phyloP scores from a whole-genome alignment of 2,329 filamentous ascomycete species.

The Penicillium sp. region DNA sequence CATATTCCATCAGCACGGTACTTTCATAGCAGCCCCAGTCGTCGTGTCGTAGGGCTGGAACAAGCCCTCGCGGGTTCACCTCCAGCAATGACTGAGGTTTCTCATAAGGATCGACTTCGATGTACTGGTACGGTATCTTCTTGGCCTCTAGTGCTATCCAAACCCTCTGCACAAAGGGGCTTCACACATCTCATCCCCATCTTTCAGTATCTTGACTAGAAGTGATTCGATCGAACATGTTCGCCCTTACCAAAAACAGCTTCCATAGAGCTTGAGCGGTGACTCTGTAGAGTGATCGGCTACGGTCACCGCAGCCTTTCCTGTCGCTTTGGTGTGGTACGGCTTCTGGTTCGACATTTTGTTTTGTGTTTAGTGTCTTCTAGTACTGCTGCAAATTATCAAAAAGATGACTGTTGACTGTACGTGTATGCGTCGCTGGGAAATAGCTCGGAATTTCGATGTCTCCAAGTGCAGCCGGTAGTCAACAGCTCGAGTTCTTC shows the following conservation, averaged over 20 bases:
- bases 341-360: conserved; percentile 58
- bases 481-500: too few relatives aligned
- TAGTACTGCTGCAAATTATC: too few relatives aligned
- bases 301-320: conserved; percentile 61
- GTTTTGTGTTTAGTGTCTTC: conserved; percentile 5
- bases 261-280: conserved; percentile 71
- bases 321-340: conserved; percentile 66
- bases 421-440: too few relatives aligned
- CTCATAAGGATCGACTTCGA: conserved; percentile 75
- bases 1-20: conserved; percentile 77
- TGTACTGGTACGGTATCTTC: conserved; percentile 73
- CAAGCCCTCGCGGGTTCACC: conserved; percentile 67
- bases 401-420: too few relatives aligned
- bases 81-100: conserved; percentile 66
- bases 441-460: too few relatives aligned
- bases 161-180: conserved; percentile 78
- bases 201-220: too few relatives aligned
- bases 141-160: conserved; percentile 86
- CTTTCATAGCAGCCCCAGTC: conserved; percentile 81
- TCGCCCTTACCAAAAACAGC: conserved; percentile 65
- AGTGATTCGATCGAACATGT: too few relatives aligned
- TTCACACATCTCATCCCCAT: conserved; percentile 27
- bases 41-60: conserved; percentile 70
- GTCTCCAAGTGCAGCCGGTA: too few relatives aligned
- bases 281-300: conserved; percentile 64